phyloP scores from a whole-genome alignment of 2,329 filamentous ascomycete species.

The Sarocladium strictum region DNA sequence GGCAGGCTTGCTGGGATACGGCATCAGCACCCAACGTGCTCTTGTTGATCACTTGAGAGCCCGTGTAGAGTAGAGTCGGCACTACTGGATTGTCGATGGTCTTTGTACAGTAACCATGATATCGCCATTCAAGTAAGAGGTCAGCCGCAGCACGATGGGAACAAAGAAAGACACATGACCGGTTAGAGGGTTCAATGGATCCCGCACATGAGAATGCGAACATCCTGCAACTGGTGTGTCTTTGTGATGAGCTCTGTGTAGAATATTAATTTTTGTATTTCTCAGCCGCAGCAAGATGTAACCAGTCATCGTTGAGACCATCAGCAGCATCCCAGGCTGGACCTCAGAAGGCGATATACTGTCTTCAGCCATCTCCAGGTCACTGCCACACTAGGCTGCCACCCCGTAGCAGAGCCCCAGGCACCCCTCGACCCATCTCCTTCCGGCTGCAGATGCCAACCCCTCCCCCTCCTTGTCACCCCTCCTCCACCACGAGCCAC shows the following conservation, averaged over 20 bases:
- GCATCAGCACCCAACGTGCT: background rate
- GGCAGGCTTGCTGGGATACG: background rate
- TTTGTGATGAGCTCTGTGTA: too few species aligned
- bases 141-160: too few species aligned
- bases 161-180: too few species aligned
- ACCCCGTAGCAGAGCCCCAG: background rate
- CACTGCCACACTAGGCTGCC: background rate
- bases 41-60: background rate
- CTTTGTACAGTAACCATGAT: too few species aligned
- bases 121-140: too few species aligned
- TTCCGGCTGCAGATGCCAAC: background rate
- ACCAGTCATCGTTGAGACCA: background rate
- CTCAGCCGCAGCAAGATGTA: background rate
- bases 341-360: too few species aligned
- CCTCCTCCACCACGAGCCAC: background rate
- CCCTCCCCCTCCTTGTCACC: slow-evolving; percentile 4
- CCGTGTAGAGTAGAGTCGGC: too few species aligned
- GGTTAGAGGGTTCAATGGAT: too few species aligned
- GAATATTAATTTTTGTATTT: background rate
- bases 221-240: too few species aligned
- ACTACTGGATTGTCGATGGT: too few species aligned
- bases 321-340: background rate
- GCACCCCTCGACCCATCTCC: background rate
- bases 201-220: too few species aligned
- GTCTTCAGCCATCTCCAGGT: background rate